Base-by-base conservation (phyloP, 2,329 filamentous ascomycete genomes). In the Seiridium cupressi region DNA sequence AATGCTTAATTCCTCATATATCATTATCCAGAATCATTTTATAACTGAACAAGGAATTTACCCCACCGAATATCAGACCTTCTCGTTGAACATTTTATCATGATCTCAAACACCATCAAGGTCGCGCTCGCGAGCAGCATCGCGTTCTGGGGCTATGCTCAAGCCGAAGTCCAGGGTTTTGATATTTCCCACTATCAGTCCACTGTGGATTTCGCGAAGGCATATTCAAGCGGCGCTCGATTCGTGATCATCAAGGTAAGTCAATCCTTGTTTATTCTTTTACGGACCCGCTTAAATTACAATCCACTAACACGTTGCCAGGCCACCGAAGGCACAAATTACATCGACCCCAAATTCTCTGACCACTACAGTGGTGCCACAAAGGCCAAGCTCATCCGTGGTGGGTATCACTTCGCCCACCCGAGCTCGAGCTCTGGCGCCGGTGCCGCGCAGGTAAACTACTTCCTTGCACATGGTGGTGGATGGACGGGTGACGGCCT, bases 331-430 rank as follows among this genome's bases (percentile, higher is more conserved):
- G 79, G 81, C n/a, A 81, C 79, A 11, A 73, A 66, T 32, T 82
- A 77, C 67, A 76, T 65, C 40, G 77, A 80, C 63, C 67, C 74
- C n/a, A 63, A 54, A 32, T 85, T 85, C 73, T 77, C 73, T 61
- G 68, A 64, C 36, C 81, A 85, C 66, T 84, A 84, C 69, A 72
- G 62, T 3, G 76, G 76, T 34, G 81, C 82, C 40, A 84, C 81
- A 49, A 73, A 73, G 7, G 81, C 81, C 3, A 78, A 78, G 32
- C 72, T 86, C 61, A 80, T 85, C 68, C 81, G 82, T 31, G 83
- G 83, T 54, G 82, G 77, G 42, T 85, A 85, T 66, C 83, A 86
- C 74, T 84, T 84, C 63, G 83, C 83, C 4, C 77, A 76, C 42
- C 82, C 81, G 0, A 44, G 36, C 10, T 40, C 51, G 11, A 42